Percentiles rank a stretch among this genome's conserved stretches.
Evolutionary conservation across 768 basidiomycete genomes (phyloP).

Genomic region (Sporobolomyces phaffii): DNA sequence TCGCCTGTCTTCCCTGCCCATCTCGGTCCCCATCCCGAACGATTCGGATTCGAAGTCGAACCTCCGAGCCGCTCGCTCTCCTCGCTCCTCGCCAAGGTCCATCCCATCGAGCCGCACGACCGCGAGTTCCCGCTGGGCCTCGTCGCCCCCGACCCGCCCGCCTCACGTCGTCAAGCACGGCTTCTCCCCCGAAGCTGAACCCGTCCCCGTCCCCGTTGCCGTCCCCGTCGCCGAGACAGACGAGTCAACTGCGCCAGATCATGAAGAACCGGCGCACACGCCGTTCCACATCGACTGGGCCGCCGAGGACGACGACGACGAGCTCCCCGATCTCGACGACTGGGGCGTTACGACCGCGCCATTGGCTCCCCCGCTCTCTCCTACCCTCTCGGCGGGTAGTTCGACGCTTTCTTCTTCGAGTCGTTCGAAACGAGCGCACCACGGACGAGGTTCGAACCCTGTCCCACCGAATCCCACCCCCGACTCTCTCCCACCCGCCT

Average conservation of each 20-base stretch:
- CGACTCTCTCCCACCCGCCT: no score
- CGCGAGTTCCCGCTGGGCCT: conserved; percentile 20
- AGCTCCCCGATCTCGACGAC: conserved; percentile 74
- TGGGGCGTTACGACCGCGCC: conserved; percentile 58
- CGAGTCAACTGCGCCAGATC: conserved; percentile 21
- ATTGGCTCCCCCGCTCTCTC: not conserved
- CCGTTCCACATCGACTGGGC: conserved; percentile 73
- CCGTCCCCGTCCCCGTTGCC: not conserved
- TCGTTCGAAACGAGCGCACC: conserved; percentile 1
- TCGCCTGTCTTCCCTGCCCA: conserved; percentile 5
- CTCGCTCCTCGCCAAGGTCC: not conserved
- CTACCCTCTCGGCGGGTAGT: not conserved
- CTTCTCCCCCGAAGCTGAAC: not conserved
- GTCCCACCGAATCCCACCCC: no score
- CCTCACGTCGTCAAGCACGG: not conserved
- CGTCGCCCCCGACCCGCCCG: not conserved
- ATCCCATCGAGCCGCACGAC: conserved; percentile 1
- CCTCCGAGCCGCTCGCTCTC: no score
- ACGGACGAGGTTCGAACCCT: not conserved
- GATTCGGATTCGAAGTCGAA: not conserved
- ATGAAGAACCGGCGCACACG: no score
- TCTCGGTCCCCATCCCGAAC: no score
- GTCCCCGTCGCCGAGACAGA: not conserved
- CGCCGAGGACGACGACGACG: conserved; percentile 61
- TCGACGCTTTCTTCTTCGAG: not conserved